phyloP scores from a whole-genome alignment of 495 filamentous ascomycete genomes.

The Penicillium cosmopolitanum region DNA sequence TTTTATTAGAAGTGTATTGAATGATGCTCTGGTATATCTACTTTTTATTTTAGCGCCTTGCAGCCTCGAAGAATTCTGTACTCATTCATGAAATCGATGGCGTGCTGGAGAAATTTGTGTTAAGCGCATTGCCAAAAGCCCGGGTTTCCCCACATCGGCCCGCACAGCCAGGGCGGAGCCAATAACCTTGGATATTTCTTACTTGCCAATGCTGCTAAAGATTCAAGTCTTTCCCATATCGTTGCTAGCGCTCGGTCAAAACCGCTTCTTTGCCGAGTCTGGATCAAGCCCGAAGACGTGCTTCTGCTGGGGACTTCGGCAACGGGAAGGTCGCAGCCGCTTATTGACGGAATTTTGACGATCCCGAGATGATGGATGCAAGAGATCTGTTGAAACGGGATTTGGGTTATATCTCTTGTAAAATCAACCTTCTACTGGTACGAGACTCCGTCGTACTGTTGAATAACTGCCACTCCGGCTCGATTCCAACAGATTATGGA shows the following conservation, averaged over 20 bases:
- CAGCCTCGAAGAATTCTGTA: background rate
- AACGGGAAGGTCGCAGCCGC: background rate
- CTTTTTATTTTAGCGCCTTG: background rate
- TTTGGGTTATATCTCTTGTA: too few relatives aligned
- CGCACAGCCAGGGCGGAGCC: conserved; percentile 1
- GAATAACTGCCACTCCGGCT: too few relatives aligned
- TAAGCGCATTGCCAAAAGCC: background rate
- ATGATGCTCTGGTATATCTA: background rate
- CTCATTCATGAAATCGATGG: conserved; percentile 13
- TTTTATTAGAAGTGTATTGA: too few relatives aligned
- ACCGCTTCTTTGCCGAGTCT: conserved; percentile 4
- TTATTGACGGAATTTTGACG: background rate
- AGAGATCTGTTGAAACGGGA: background rate
- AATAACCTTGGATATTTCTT: background rate
- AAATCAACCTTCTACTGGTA: too few relatives aligned
- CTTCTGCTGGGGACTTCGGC: background rate
- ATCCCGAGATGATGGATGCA: background rate
- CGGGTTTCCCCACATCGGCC: background rate
- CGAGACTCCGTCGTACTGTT: too few relatives aligned
- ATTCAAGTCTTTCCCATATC: conserved; percentile 5
- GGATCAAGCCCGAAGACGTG: conserved; percentile 3
- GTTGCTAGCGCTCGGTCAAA: conserved; percentile 1
- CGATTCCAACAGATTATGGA: too few relatives aligned
- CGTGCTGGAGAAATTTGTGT: conserved; percentile 14
- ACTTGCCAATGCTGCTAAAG: conserved; percentile 7